Evolutionary conservation across 176 grass and related monocot species (phyloP).

Genomic region (Avena sativa): DNA sequence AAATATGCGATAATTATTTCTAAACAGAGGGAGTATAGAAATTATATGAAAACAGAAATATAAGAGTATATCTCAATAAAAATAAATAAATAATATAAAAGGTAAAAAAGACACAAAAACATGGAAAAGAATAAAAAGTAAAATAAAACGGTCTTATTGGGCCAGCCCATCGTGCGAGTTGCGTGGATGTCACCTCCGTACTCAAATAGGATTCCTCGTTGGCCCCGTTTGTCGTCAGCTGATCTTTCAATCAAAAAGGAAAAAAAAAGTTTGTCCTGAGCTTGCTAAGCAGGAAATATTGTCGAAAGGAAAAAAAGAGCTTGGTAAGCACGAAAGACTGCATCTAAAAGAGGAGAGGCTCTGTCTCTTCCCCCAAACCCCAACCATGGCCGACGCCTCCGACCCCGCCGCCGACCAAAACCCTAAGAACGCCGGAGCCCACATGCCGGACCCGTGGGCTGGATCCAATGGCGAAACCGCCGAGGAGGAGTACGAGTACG

Average conservation of each 20-base stretch:
- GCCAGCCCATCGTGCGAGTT: too few relatives aligned
- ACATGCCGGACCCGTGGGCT: neutral
- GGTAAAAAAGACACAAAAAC: too few relatives aligned
- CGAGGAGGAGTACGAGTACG: conserved; percentile 45
- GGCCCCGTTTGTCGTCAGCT: neutral
- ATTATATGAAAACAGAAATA: too few relatives aligned
- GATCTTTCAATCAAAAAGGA: neutral
- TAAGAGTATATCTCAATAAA: too few relatives aligned
- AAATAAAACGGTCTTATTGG: too few relatives aligned
- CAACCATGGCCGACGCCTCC: conserved; percentile 53
- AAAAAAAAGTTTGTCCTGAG: neutral
- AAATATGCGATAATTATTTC: too few relatives aligned
- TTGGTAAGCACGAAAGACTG: conserved; percentile 30
- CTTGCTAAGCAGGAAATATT: neutral
- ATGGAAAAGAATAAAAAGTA: too few relatives aligned
- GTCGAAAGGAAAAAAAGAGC: neutral
- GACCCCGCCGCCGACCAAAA: conserved; percentile 51
- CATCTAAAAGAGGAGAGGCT: conserved; percentile 27
- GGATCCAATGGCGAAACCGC: conserved; percentile 10
- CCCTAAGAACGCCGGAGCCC: conserved; percentile 39
- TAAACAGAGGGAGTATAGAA: too few relatives aligned
- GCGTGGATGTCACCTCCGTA: too few relatives aligned
- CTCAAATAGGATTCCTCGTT: neutral
- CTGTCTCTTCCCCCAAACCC: conserved; percentile 19
- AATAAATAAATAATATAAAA: too few relatives aligned